Percentiles rank a stretch among this genome's conserved stretches.
These are phyloP conservation scores for Xylaria bambusicola DNA, from an alignment of 495 filamentous ascomycete genomes.

Conservation along the genomic window DNA sequence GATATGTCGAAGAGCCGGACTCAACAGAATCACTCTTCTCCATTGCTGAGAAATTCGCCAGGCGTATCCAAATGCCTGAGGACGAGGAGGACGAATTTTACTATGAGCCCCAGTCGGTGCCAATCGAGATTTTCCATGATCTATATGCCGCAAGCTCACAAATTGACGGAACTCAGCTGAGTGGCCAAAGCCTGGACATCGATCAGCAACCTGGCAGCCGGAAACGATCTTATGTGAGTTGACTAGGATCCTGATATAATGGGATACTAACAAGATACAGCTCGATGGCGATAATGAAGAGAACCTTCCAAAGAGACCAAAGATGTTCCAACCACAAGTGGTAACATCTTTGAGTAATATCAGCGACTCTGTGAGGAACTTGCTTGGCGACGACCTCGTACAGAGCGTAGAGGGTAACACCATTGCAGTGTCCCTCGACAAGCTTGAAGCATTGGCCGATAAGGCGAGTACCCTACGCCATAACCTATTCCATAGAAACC, in stretches of 20 bases:
- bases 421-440: constrained; percentile 31
- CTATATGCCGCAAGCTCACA: constrained; percentile 24
- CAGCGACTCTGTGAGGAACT: constrained; percentile 25
- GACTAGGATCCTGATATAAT: not conserved
- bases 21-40: constrained; percentile 26
- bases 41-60: constrained; percentile 40
- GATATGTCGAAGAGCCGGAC: constrained; percentile 34
- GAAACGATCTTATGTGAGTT: constrained; percentile 44
- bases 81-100: constrained; percentile 31
- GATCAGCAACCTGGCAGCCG: constrained; percentile 24
- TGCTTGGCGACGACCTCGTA: constrained; percentile 25
- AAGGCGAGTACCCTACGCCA: constrained; percentile 27
- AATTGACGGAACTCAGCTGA: constrained; percentile 15
- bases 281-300: constrained; percentile 35
- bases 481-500: not conserved
- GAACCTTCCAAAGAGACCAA: constrained; percentile 21
- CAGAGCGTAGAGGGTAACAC: constrained; percentile 18
- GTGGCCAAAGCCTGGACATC: constrained; percentile 3
- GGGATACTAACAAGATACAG: constrained; percentile 17
- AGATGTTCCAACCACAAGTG: constrained; percentile 30
- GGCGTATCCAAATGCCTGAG: constrained; percentile 34
- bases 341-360: constrained; percentile 24
- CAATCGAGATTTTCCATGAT: constrained; percentile 40
- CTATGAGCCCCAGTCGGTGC: constrained; percentile 39
- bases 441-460: constrained; percentile 38